Conservation (phyloP, 106 monocot genomes). For the Platanthera guangdongensis region DNA sequence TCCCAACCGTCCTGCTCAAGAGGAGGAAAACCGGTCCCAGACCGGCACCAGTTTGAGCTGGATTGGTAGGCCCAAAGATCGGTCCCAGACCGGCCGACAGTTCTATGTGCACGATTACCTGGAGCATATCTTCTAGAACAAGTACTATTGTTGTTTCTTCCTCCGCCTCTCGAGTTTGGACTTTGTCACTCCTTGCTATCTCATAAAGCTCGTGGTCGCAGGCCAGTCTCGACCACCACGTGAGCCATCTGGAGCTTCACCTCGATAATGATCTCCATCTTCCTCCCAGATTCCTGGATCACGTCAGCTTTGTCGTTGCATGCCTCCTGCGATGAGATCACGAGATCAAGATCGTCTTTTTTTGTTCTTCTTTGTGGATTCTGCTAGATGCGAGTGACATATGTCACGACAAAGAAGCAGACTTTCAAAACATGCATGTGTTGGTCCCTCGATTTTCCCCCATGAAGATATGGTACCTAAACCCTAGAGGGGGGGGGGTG, state of each 20-base stretch:
- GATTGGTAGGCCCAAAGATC: too few species aligned
- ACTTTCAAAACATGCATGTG: background rate
- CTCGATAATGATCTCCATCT: conserved; percentile 92
- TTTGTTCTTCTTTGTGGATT: conserved; percentile 44
- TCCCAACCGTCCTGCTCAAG: too few species aligned
- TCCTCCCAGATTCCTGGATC: conserved; percentile 84
- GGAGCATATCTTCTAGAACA: too few species aligned
- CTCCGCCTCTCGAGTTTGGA: conserved; percentile 75
- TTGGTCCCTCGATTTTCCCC: too few species aligned
- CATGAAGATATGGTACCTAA: too few species aligned
- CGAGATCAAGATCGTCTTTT: conserved; percentile 43
- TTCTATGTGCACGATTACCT: too few species aligned
- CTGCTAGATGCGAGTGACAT: conserved; percentile 2
- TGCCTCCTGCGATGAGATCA: conserved; percentile 81
- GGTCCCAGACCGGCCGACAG: too few species aligned
- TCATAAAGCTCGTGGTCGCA: conserved; percentile 91
- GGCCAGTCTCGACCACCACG: conserved; percentile 57
- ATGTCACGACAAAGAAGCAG: conserved; percentile 1
- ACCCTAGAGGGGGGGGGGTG: too few species aligned
- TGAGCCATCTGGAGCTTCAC: conserved; percentile 75
- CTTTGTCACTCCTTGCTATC: conserved; percentile 57
- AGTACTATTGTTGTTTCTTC: conserved; percentile 81
- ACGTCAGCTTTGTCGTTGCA: conserved; percentile 80
- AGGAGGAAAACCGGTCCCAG: too few species aligned
- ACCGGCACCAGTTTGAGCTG: too few species aligned